Evolutionary conservation across 352 stramenopile genomes (phyloP).

Genomic region (Pythium rhizo-oryzae): DNA sequence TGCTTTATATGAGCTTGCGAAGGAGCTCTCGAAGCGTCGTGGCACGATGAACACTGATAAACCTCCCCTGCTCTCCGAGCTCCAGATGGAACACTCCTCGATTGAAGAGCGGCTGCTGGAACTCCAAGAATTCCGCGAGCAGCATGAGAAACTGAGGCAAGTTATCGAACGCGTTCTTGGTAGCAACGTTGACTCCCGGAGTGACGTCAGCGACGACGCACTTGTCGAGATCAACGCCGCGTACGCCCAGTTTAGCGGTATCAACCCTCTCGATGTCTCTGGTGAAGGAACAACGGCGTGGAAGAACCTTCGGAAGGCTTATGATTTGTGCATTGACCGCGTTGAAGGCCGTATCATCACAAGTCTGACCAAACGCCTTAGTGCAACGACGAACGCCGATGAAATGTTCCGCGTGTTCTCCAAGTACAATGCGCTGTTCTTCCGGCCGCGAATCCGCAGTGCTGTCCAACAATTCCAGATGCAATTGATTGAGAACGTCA

Average conservation of each 20-base stretch:
- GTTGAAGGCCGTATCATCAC: constrained; percentile 93
- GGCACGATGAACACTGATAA: constrained; percentile 85
- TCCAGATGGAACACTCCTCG: constrained; percentile 84
- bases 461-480: constrained; percentile 99
- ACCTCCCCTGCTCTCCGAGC: constrained; percentile 72
- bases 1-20: constrained; percentile 85
- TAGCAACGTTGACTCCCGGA: constrained; percentile 46
- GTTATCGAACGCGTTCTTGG: constrained; percentile 89
- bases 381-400: constrained; percentile 91
- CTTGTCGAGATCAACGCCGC: constrained; percentile 88
- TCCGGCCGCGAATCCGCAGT: constrained; percentile 92
- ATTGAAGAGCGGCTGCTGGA: constrained; percentile 90
- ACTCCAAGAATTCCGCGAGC: constrained; percentile 89
- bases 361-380: constrained; percentile 88
- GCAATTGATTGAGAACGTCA: constrained; percentile 98
- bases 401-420: constrained; percentile 98
- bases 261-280: constrained; percentile 89
- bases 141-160: constrained; percentile 90
- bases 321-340: constrained; percentile 91
- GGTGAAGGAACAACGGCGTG: constrained; percentile 80
- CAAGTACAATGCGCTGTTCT: constrained; percentile 98
- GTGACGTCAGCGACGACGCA: constrained; percentile 79
- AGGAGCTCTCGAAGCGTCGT: constrained; percentile 86
- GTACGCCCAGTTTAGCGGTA: constrained; percentile 78
- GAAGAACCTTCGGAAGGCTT: constrained; percentile 88